phyloP scores from a whole-genome alignment of 768 basidiomycete genomes.

The Tylopilus vinaceipallidus region DNA sequence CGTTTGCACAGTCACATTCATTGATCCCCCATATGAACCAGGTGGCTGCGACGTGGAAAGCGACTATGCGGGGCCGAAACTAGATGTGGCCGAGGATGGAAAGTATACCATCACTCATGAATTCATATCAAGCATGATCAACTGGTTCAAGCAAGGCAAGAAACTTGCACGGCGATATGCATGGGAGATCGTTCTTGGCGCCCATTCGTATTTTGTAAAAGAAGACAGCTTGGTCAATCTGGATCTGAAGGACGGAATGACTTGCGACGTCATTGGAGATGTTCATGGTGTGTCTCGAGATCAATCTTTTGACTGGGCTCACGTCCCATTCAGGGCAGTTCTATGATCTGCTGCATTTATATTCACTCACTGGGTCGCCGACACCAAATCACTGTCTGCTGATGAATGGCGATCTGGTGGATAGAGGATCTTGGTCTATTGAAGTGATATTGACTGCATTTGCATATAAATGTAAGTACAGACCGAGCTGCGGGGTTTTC shows the following conservation, averaged over 20 bases:
- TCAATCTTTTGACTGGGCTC: not conserved
- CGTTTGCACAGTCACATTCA: not conserved
- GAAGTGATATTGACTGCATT: conserved; percentile 92
- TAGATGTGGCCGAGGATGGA: conserved; percentile 56
- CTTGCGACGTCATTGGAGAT: conserved; percentile 93
- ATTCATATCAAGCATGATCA: conserved; percentile 84
- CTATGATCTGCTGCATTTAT: conserved; percentile 89
- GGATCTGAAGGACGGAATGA: conserved; percentile 69
- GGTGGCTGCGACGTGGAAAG: conserved; percentile 81
- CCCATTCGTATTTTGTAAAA: conserved; percentile 67
- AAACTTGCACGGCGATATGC: conserved; percentile 84
- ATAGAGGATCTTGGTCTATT: conserved; percentile 94
- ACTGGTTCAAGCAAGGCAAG: conserved; percentile 94
- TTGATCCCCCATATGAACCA: conserved; percentile 26
- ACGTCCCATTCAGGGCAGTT: conserved; percentile 68
- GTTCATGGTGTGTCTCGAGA: conserved; percentile 67
- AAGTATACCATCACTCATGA: conserved; percentile 71
- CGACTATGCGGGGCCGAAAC: conserved; percentile 71
- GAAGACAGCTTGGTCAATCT: conserved; percentile 84
- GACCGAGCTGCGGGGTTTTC: not conserved
- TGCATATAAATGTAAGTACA: conserved; percentile 83
- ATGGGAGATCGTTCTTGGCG: conserved; percentile 95
- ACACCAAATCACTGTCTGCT: conserved; percentile 80
- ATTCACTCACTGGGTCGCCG: conserved; percentile 82
- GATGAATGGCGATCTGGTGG: conserved; percentile 96